Evolutionary conservation across 192 early-diverging fungal species (phyloP), one percentile per base, ranked within the genome.

Genomic region (Lobosporangium transversale): DNA sequence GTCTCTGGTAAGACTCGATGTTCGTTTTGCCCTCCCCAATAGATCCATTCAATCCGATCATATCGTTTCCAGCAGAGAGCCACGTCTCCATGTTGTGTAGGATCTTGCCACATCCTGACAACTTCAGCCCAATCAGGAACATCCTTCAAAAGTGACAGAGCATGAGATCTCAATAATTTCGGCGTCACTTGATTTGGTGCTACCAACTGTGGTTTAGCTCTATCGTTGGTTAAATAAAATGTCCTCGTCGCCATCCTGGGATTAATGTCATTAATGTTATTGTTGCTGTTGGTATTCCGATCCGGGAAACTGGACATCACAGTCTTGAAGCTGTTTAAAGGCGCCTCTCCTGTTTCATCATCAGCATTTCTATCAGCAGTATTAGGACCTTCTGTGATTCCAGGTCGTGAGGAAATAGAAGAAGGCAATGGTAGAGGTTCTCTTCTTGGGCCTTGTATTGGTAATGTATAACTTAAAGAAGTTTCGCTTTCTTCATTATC

Each of bases 61-160:
- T 78, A 81, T n/a, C 73, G 67, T 23, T 81, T 81, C 80, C 80
- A 81, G 37, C 80, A 81, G 12, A 81, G 69, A 12, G 65, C 70
- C 20, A 81, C 59, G 30, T 81, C 71, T 17, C 63, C 66, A 43
- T 53, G 43, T 29, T 71, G 58, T 1, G 10, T 9, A 17, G 71
- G 71, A 27, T 75, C 71, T 21, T 62, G 35, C 79, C 79, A 78
- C 33, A 61, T 21, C 29, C 53, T 58, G 32, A 81, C 73, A 4
- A 81, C 50, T 12, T 81, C 80, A 15, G 55, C 62, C 80, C 80
- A 81, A 33, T 78, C 80, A 0, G 62, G 55, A 0, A 78, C 62
- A 42, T 62, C 67, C 14, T 60, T 65, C 20, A 81, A 53, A 29
- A 78, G 43, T 20, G 73, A 49, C 52, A 78, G 54, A 0, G 35